Evolutionary conservation across 2,329 filamentous ascomycete species (phyloP), one percentile per base, ranked within the genome.

Genomic region (Scedosporium boydii): DNA sequence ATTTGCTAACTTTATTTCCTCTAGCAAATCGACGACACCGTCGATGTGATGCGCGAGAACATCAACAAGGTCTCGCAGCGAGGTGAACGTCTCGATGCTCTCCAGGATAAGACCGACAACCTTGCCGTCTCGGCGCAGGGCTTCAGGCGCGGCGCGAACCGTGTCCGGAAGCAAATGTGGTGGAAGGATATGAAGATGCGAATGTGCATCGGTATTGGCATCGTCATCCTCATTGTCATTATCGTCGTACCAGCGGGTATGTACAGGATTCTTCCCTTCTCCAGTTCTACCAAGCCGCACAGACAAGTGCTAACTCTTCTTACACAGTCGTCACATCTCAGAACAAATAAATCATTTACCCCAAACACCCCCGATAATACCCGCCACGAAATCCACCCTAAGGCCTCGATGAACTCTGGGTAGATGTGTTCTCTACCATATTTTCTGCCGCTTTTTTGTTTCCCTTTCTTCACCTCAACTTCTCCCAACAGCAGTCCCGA

Each of bases 111-210:
- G 84, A 97, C 90, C 67, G 87, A 97, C 80, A 96, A 96, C 78
- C 84, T 99, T 68, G 93, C 93, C 64, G 86, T 88, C 66, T 96
- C 93, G 42, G 93, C 95, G 64, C 92, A 96, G 76, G 92, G 91
- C 66, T 99, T 99, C 85, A 91, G 93, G 71, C 88, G 93, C 68
- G 93, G 95, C 67, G 95, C 96, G 77, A 99, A 98, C 82, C 84
- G 91, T 70, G 93, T 99, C 69, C 87, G 95, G 76, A 93, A 93
- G 82, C 88, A 96, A 78, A 98, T 98, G 93, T 98, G 93, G 93
- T 98, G 93, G 93, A 98, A 98, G 85, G 93, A 98, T 74, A 96
- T 97, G 91, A 98, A 98, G 87, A 99, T 99, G 95, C 88, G 95
- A 76, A 95, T 97, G 82, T 98, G 93, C 79, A 82, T 99, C 70